phyloP scores from a whole-genome alignment of 305 asterid genomes.

The Andrographis paniculata region DNA sequence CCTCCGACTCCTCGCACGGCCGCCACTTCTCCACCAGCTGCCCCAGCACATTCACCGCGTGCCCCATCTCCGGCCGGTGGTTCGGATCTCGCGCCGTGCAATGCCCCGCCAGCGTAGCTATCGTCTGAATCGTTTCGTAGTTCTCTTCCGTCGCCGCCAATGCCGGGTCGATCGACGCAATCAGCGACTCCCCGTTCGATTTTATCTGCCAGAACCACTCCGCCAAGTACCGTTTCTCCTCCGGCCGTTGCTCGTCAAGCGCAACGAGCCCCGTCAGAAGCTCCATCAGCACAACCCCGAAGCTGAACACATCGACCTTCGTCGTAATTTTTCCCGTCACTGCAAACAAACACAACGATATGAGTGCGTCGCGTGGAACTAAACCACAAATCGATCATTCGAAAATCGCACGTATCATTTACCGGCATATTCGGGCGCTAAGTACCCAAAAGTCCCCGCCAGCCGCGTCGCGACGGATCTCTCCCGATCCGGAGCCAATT shows the following conservation, averaged over 20 bases:
- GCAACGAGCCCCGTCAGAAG: constrained; percentile 69
- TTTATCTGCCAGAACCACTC: constrained; percentile 79
- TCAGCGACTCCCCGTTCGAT: constrained; percentile 29
- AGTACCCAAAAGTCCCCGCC: constrained; percentile 88
- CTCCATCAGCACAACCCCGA: constrained; percentile 81
- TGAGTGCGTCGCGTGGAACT: too few relatives aligned
- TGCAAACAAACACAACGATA: constrained; percentile 11
- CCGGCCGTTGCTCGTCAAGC: constrained; percentile 64
- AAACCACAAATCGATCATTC: too few relatives aligned
- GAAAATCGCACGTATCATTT: not conserved
- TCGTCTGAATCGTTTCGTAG: constrained; percentile 29
- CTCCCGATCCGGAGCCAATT: constrained; percentile 70
- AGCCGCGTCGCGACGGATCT: constrained; percentile 64
- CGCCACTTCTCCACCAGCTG: constrained; percentile 56
- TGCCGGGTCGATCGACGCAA: constrained; percentile 53
- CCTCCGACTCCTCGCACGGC: constrained; percentile 41
- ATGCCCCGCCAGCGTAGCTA: constrained; percentile 69
- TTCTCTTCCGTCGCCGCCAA: constrained; percentile 42
- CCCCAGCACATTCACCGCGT: constrained; percentile 55
- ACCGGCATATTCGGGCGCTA: constrained; percentile 96
- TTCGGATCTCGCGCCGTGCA: constrained; percentile 80
- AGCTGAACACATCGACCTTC: constrained; percentile 83
- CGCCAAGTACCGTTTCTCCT: constrained; percentile 62
- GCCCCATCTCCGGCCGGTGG: constrained; percentile 83
- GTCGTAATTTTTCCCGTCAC: constrained; percentile 83